Conservation (phyloP, 305 asterid species). For the Solanum chacoense region DNA sequence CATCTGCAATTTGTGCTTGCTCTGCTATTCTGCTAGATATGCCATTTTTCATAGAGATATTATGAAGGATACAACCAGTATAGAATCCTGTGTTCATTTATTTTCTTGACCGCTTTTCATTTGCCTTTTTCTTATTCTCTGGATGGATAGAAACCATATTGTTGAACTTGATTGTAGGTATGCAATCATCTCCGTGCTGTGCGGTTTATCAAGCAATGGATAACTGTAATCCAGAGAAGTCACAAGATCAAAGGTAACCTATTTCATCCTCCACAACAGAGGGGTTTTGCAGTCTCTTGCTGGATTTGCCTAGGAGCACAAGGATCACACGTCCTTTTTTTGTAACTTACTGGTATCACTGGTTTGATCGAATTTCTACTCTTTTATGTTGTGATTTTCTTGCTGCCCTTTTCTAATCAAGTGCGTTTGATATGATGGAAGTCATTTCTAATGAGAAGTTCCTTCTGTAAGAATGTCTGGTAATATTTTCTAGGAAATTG, state of each 20-base stretch:
- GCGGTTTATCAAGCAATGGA: not conserved
- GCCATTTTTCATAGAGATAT: not conserved
- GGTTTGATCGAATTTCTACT: not conserved
- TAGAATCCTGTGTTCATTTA: not conserved
- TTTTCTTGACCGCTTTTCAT: not conserved
- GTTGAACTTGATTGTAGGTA: not conserved
- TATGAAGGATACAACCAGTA: not conserved
- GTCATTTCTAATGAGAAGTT: not conserved
- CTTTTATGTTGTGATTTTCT: no score
- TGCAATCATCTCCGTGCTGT: not conserved
- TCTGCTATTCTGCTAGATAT: not conserved
- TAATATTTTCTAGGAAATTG: not conserved
- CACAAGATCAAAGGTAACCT: not conserved
- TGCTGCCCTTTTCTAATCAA: not conserved
- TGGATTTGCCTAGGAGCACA: not conserved
- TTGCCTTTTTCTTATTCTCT: not conserved
- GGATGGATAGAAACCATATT: not conserved
- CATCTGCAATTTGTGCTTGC: not conserved
- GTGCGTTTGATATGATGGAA: not conserved
- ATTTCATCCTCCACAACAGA: not conserved
- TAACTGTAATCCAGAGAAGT: not conserved
- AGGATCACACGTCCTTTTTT: not conserved
- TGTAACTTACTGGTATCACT: not conserved
- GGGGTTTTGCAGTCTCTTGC: not conserved
- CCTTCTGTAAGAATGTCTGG: not conserved